Percentiles rank a stretch among this genome's conserved stretches.
phyloP scores from a whole-genome alignment of 768 basidiomycete genomes.

The Phaeotremella skinneri region DNA sequence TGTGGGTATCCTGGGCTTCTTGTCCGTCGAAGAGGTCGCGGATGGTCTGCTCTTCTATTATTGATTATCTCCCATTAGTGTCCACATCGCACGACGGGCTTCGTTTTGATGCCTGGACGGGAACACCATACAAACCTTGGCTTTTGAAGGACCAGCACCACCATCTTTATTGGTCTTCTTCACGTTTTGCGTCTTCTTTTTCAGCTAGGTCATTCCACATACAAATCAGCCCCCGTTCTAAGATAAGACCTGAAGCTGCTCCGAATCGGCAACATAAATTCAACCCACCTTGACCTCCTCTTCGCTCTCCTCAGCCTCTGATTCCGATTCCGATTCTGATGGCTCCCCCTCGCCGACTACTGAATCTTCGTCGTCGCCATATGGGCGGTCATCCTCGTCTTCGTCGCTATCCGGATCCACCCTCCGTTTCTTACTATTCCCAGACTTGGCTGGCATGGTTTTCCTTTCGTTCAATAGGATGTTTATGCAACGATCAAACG shows the following conservation, averaged over 20 bases:
- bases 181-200: too few relatives aligned
- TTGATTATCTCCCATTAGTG: too few relatives aligned
- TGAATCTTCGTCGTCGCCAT: neutral
- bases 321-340: conserved; percentile 9
- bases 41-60: neutral
- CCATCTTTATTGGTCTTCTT: neutral
- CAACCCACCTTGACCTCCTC: conserved; percentile 11
- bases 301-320: conserved; percentile 12
- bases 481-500: too few relatives aligned
- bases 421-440: neutral
- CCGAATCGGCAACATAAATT: too few relatives aligned
- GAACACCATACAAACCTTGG: neutral
- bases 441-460: neutral
- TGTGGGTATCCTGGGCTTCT: neutral
- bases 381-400: neutral
- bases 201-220: too few relatives aligned
- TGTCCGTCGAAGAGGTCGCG: neutral
- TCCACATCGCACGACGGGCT: neutral
- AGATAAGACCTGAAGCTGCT: too few relatives aligned
- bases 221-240: too few relatives aligned
- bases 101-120: neutral
- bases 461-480: neutral
- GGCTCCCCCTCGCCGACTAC: neutral
- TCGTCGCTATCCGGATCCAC: neutral
- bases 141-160: neutral